Evolutionary conservation across 169 alveolate species (phyloP), one percentile per base, ranked within the genome.

Genomic region (Babesia divergens): DNA sequence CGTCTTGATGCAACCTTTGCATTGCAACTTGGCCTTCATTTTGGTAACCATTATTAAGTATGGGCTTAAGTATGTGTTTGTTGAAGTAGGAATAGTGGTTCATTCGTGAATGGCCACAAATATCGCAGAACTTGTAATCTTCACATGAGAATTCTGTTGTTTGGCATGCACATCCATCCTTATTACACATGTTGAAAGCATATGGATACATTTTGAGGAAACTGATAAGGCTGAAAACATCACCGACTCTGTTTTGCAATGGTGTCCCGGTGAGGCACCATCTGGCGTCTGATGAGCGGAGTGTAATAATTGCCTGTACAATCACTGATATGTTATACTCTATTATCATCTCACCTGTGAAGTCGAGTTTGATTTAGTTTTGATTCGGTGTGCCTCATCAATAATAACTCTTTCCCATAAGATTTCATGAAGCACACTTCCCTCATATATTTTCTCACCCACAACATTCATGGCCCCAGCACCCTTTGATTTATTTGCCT

Each of bases 201-300:
- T 94, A 92, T 0, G 72, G 72, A 49, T 62, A 44, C 56, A 62
- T 47, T 44, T 47, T 42, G 11, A 62, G 59, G 59, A 95, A 96
- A 59, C 97, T 91, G 29, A 97, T 83, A 44, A 97, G 88, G 56
- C 97, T 86, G 92, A 93, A 96, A 64, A 97, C 90, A 76, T 97
- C 99, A 35, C 96, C 95, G 16, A 97, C 92, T 34, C 98, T 89
- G 86, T 97, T 97, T 82, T 96, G 97, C 22, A 97, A 91, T 7
- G 99, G 99, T 2, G 99, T 97, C 26, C 99, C 99, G 13, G 99
- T 95, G 66, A 96, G 90, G 74, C 98, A 93, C 97, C 98, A 94
- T 68, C 96, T 93, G 76, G 94, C 80, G 18, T 89, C 89, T 13
- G 92, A 86, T 34, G 92, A 83, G 18, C 83, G 64, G 49, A 90